Conservation (phyloP, 306 rosid species). For the Luffa acutangula region DNA sequence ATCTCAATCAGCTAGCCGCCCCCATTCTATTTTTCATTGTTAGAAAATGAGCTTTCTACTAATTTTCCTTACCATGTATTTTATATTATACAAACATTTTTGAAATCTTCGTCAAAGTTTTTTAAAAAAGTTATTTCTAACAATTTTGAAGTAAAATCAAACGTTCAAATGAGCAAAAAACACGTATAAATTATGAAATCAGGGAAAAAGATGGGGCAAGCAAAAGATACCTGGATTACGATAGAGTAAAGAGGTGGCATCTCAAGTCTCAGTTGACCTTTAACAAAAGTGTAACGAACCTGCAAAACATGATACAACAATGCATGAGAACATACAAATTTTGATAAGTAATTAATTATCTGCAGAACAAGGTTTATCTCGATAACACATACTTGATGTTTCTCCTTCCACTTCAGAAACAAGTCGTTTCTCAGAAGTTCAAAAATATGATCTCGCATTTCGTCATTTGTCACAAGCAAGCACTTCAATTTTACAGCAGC, state of each 20-base stretch:
- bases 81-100: background rate
- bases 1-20: background rate
- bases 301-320: constrained; percentile 10
- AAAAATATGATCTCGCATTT: constrained; percentile 93
- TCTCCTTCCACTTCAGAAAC: constrained; percentile 88
- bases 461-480: constrained; percentile 87
- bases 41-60: background rate
- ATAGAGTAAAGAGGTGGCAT: constrained; percentile 72
- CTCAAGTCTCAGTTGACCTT: constrained; percentile 60
- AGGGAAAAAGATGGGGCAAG: background rate
- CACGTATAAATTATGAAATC: background rate
- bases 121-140: background rate
- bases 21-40: background rate
- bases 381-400: constrained; percentile 59
- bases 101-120: background rate
- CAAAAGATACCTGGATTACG: constrained; percentile 68
- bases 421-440: constrained; percentile 72
- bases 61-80: background rate
- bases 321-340: background rate
- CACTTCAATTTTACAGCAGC: constrained; percentile 75
- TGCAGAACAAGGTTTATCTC: background rate
- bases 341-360: background rate
- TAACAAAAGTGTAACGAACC: constrained; percentile 74
- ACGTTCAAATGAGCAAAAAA: background rate
- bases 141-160: background rate